Conservation (phyloP, 2,329 filamentous ascomycete genomes). For the Aspergillus calidoustus region DNA sequence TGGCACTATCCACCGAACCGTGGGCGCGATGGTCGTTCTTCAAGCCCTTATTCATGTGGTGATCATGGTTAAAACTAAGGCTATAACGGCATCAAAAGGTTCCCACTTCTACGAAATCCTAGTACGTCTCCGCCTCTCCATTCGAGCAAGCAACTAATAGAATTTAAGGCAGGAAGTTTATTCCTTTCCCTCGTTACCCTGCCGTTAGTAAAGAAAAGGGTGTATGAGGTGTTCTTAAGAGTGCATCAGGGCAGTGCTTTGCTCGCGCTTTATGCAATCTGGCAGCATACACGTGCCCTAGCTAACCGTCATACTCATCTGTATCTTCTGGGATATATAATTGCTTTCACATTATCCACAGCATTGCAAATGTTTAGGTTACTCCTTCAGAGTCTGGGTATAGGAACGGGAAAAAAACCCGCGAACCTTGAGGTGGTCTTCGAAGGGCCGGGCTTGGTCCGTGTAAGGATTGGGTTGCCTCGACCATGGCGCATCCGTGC, state of each 20-base stretch:
- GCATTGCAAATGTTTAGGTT: background rate
- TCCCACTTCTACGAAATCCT: conserved; percentile 22
- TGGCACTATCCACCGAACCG: conserved; percentile 18
- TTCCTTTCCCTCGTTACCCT: conserved; percentile 20
- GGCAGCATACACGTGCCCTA: conserved; percentile 15
- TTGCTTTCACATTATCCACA: background rate
- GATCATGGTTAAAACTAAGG: conserved; percentile 4
- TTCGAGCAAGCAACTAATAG: background rate
- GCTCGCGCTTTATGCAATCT: conserved; percentile 20
- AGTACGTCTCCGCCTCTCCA: conserved; percentile 9
- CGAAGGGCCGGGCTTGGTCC: background rate
- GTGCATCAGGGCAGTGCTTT: conserved; percentile 18
- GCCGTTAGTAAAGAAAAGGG: conserved; percentile 22
- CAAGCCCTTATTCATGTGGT: conserved; percentile 21
- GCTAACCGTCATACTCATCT: conserved; percentile 1
- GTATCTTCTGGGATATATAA: conserved; percentile 5
- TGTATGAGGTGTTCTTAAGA: conserved; percentile 26
- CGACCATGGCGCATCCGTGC: conserved; percentile 26
- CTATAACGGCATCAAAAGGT: conserved; percentile 13
- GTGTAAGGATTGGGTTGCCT: conserved; percentile 8
- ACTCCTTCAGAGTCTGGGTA: background rate
- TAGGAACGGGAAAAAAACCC: background rate
- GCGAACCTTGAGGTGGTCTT: background rate
- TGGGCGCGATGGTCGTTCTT: conserved; percentile 19
- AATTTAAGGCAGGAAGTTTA: conserved; percentile 16